A percentile compares a stretch with the other conserved stretches of the same genome.
These are phyloP conservation scores for Yarrowia porcina DNA, from an alignment of 805 yeast species.

Conservation along the genomic window DNA sequence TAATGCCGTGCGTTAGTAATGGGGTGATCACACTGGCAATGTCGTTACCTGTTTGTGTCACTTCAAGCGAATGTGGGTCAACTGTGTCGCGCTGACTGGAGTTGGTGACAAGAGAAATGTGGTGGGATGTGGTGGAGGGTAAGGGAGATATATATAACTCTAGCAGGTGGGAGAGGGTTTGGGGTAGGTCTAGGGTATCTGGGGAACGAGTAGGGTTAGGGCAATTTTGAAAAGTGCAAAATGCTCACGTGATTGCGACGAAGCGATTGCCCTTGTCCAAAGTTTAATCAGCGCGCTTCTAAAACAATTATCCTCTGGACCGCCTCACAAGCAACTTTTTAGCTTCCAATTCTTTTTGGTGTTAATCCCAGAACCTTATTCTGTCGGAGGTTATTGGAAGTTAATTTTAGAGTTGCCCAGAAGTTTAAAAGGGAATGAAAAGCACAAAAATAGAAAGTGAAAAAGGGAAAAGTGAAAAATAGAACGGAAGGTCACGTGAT, in stretches of 20 bases:
- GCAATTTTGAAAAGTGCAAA: not conserved
- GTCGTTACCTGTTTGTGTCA: too few relatives aligned
- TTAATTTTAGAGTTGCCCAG: not conserved
- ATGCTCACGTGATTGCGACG: not conserved
- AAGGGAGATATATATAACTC: conserved; percentile 5
- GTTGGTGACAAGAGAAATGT: not conserved
- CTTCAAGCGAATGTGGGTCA: too few relatives aligned
- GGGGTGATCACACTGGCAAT: too few relatives aligned
- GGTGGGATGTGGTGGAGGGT: not conserved
- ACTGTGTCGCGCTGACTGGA: too few relatives aligned
- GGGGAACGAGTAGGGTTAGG: not conserved
- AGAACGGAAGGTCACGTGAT: not conserved
- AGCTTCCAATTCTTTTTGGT: conserved; percentile 5
- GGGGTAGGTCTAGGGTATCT: not conserved
- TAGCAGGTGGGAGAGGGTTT: not conserved
- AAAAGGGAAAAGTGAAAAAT: not conserved
- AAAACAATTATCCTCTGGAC: not conserved
- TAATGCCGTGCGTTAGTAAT: too few relatives aligned
- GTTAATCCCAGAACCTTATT: not conserved
- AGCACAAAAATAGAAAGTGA: not conserved
- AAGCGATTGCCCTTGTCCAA: not conserved
- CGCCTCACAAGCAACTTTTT: conserved; percentile 5
- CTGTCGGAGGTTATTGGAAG: not conserved
- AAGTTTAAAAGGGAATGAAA: too few relatives aligned
- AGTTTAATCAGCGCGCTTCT: not conserved